Conservation (phyloP, 352 stramenopile genomes). For the Phytophthora meadii region DNA sequence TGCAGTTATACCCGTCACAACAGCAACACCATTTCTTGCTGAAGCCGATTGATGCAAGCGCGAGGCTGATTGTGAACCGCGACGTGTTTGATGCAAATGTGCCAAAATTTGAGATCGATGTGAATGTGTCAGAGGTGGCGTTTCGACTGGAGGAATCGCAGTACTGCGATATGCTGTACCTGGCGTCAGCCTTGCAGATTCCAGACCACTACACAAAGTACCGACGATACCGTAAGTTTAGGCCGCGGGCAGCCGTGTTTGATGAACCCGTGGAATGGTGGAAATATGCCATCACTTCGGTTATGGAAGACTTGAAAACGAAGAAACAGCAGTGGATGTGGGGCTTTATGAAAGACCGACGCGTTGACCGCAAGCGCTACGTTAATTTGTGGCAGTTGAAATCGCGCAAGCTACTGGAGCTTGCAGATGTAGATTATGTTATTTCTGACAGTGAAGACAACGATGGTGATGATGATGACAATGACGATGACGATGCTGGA, state of each 20-base stretch:
- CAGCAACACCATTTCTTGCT: constrained; percentile 88
- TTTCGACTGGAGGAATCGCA: constrained; percentile 87
- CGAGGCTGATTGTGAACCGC: constrained; percentile 83
- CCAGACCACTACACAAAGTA: constrained; percentile 82
- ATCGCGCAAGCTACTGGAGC: constrained; percentile 35
- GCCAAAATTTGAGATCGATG: constrained; percentile 84
- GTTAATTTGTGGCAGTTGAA: constrained; percentile 69
- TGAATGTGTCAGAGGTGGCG: constrained; percentile 80
- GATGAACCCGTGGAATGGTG: constrained; percentile 78
- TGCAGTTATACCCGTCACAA: constrained; percentile 75
- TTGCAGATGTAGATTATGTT: constrained; percentile 43
- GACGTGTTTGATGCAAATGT: constrained; percentile 79
- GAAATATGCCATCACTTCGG: constrained; percentile 77
- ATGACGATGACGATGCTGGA: constrained; percentile 60
- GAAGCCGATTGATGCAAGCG: constrained; percentile 83
- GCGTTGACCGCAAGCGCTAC: constrained; percentile 80
- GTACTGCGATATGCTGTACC: constrained; percentile 88
- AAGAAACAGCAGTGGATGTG: constrained; percentile 84
- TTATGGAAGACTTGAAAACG: constrained; percentile 60
- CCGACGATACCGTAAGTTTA: constrained; percentile 75
- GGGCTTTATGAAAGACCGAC: constrained; percentile 84
- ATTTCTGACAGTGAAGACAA: constrained; percentile 71
- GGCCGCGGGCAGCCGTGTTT: constrained; percentile 59
- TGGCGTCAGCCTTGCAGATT: constrained; percentile 74
- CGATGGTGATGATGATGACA: constrained; percentile 46